phyloP scores from a whole-genome alignment of 2,329 filamentous ascomycete genomes.

The Herpotrichia juniperi region DNA sequence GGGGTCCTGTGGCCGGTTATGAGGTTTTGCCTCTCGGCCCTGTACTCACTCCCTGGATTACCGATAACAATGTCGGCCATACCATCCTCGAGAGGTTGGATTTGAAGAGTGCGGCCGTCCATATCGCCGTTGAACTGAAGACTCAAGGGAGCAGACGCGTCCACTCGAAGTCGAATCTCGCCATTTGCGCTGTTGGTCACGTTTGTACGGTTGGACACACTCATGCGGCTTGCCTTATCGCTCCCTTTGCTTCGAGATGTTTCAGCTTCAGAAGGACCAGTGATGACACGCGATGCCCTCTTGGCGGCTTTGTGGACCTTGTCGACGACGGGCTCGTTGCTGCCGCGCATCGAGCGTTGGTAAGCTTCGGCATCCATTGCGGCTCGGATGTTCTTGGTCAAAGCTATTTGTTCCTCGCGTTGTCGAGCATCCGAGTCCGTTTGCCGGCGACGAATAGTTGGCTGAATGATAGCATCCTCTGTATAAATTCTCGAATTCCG shows the following conservation, averaged over 20 bases:
- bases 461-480: constrained; percentile 12
- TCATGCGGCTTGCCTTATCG: constrained; percentile 33
- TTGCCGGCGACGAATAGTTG: constrained; percentile 23
- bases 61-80: constrained; percentile 46
- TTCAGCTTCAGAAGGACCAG: constrained; percentile 35
- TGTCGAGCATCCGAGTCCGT: constrained; percentile 28
- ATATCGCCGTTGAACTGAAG: constrained; percentile 45
- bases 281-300: constrained; percentile 27
- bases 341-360: constrained; percentile 35
- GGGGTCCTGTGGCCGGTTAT: constrained; percentile 15
- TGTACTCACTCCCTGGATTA: constrained; percentile 22
- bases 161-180: constrained; percentile 44
- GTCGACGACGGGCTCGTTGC: constrained; percentile 30
- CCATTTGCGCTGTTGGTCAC: constrained; percentile 29
- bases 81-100: constrained; percentile 40
- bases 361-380: constrained; percentile 29
- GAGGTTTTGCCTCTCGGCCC: constrained; percentile 35
- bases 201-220: constrained; percentile 32
- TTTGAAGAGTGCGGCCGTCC: constrained; percentile 43
- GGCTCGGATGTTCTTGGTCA: constrained; percentile 14
- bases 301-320: constrained; percentile 36
- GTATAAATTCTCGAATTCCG: constrained; percentile 14
- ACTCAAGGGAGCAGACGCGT: constrained; percentile 37
- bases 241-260: constrained; percentile 33
- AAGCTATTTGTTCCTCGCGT: constrained; percentile 24